Evolutionary conservation across 441 rosid species (phyloP).

Genomic region (Syzygium malaccense): DNA sequence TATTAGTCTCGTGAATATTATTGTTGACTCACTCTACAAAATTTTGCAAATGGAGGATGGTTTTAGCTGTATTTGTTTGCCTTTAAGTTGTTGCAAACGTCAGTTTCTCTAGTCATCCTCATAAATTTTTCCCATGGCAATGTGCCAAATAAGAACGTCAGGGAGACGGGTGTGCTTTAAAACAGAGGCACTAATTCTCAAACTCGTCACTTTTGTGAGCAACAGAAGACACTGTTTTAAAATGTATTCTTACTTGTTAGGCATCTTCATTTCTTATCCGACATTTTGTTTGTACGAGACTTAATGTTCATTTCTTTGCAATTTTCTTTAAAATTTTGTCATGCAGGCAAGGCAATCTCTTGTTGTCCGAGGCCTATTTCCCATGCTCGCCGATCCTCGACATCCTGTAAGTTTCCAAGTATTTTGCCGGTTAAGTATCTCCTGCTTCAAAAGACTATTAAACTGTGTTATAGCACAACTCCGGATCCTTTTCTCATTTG

Average conservation of each 20-base stretch:
- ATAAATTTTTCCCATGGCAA: not conserved
- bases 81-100: not conserved
- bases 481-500: not conserved
- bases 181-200: not conserved
- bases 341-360: conserved; percentile 48
- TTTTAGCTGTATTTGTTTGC: not conserved
- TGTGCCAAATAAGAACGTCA: not conserved
- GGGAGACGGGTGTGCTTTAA: not conserved
- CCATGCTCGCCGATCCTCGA: conserved; percentile 43
- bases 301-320: not conserved
- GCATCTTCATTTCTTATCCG: not conserved
- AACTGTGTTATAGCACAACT: not conserved
- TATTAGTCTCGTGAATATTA: not conserved
- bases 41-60: not conserved
- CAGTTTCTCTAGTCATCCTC: not conserved
- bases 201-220: not conserved
- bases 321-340: not conserved
- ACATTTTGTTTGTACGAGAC: not conserved
- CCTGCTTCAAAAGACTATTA: not conserved
- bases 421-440: not conserved
- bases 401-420: conserved; percentile 26
- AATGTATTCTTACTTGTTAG: not conserved
- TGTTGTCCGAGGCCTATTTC: conserved; percentile 42
- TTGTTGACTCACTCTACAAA: not conserved
- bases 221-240: not conserved